Conservation (phyloP, 768 basidiomycete genomes). For the Leccinellum rugosiceps region DNA sequence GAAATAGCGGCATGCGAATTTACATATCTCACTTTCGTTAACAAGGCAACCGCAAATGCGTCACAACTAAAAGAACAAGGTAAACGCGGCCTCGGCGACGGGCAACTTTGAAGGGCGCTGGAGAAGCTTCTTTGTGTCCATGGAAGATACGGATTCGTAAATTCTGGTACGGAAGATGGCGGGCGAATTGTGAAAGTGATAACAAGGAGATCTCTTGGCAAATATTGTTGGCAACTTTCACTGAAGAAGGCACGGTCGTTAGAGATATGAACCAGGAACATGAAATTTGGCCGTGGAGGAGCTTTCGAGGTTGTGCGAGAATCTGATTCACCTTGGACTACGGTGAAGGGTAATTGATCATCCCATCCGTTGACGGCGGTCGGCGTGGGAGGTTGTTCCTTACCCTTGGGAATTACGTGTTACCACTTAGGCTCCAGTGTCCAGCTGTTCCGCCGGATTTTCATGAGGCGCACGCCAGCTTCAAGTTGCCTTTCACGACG, state of each 20-base stretch:
- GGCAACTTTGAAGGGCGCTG: background rate
- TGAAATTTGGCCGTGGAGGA: slow-evolving; percentile 7
- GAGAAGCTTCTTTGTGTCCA: background rate
- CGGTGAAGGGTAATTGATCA: slow-evolving; percentile 8
- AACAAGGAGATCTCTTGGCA: background rate
- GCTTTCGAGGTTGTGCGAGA: slow-evolving; percentile 1
- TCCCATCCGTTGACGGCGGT: slow-evolving; percentile 1
- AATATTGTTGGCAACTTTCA: background rate
- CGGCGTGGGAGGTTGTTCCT: slow-evolving; percentile 12
- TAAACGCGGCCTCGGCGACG: background rate
- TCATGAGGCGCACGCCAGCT: slow-evolving; percentile 7
- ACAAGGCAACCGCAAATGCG: background rate
- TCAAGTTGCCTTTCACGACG: slow-evolving; percentile 13
- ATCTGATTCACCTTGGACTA: slow-evolving; percentile 6
- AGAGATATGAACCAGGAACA: slow-evolving; percentile 12
- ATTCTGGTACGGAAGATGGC: background rate
- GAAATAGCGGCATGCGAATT: background rate
- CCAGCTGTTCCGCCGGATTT: slow-evolving; percentile 24
- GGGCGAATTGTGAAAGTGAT: background rate
- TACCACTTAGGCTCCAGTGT: background rate
- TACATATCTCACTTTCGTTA: background rate
- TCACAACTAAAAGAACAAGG: background rate
- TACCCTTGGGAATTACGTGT: slow-evolving; percentile 14
- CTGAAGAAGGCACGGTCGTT: background rate
- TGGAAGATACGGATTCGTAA: background rate